These are phyloP conservation scores for Leccinum fallax DNA, from an alignment of 1,284 basidiomycete species.

Conservation along the genomic window DNA sequence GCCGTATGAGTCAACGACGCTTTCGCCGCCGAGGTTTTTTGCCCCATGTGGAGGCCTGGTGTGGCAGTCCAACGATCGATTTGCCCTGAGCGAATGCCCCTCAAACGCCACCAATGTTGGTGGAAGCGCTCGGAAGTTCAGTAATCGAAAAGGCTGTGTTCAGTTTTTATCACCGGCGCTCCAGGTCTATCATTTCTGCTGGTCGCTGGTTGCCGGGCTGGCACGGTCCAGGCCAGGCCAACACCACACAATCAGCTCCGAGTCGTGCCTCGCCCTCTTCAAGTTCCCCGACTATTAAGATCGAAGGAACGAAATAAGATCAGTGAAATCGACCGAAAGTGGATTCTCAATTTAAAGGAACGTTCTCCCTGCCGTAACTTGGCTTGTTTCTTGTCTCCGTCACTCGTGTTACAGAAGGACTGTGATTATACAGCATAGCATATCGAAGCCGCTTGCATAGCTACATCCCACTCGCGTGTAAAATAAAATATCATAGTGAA, in stretches of 20 bases:
- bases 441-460: conserved; percentile 1
- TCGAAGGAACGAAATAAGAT: neutral
- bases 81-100: neutral
- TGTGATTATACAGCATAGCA: neutral
- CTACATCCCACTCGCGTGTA: conserved; percentile 2
- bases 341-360: neutral
- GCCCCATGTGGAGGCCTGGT: neutral
- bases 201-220: neutral
- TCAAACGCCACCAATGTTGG: neutral
- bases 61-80: neutral
- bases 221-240: neutral
- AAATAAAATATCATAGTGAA: neutral
- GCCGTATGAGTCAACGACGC: neutral
- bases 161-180: neutral
- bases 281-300: no score
- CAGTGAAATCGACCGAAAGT: neutral
- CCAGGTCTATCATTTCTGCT: no score
- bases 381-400: neutral
- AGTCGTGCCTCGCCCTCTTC: neutral
- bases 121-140: neutral
- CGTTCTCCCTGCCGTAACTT: neutral
- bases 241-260: neutral
- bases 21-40: neutral
- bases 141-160: neutral
- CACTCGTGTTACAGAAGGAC: neutral